These are phyloP conservation scores for Psilocybe cubensis DNA, from an alignment of 768 basidiomycete species.

Conservation along the genomic window DNA sequence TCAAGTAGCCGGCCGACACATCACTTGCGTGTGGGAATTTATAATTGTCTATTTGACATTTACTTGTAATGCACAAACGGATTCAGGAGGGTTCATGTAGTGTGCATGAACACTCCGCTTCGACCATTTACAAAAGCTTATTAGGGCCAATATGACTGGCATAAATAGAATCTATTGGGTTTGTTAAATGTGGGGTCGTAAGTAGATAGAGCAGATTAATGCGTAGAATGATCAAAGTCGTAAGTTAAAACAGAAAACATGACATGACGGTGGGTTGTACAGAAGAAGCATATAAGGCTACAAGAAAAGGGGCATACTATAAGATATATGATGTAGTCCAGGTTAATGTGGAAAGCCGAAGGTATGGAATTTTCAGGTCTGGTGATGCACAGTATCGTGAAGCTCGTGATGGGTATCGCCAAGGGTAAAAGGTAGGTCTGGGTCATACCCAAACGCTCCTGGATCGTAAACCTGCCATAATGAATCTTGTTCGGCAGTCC, in stretches of 20 bases:
- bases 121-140: too few species aligned
- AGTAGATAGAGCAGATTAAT: conserved; percentile 1
- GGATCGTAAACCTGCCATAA: conserved; percentile 72
- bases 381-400: conserved; percentile 29
- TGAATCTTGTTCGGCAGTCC: conserved; percentile 49
- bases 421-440: conserved; percentile 74
- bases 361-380: conserved; percentile 4
- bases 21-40: neutral
- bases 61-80: too few species aligned
- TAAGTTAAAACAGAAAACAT: neutral
- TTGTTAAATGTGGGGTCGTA: neutral
- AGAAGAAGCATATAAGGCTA: conserved; percentile 16
- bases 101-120: too few species aligned
- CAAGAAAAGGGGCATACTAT: conserved; percentile 12
- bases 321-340: conserved; percentile 9
- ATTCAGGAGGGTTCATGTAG: too few species aligned
- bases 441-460: conserved; percentile 74
- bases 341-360: conserved; percentile 10
- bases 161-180: conserved; percentile 2
- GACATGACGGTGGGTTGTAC: neutral
- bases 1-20: conserved; percentile 18
- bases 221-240: neutral
- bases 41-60: neutral
- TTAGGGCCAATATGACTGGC: neutral
- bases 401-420: conserved; percentile 44